Base-by-base conservation (phyloP, 768 basidiomycete species). In the Coprinopsis sp. region DNA sequence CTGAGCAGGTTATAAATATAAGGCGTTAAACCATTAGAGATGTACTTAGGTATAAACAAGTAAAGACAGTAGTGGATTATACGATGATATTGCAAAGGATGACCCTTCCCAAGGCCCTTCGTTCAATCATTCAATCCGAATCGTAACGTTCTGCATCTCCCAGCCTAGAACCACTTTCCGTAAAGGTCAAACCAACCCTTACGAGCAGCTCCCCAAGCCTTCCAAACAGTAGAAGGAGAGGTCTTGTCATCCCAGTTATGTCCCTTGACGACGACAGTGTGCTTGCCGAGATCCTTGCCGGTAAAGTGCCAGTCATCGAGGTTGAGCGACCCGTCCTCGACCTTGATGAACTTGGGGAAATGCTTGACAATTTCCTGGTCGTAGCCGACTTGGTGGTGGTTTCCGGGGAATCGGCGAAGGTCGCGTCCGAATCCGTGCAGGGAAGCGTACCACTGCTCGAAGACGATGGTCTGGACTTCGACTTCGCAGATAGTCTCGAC, bases 171-270 rank as follows among this genome's bases (percentile, higher is more conserved):
- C n/a, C n/a, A n/a, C n/a, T n/a, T n/a, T n/a, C n/a, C n/a, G n/a
- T n/a, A n/a, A n/a, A n/a, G n/a, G n/a, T n/a, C n/a, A n/a, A n/a
- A n/a, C n/a, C n/a, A n/a, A n/a, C n/a, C n/a, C n/a, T n/a, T n/a
- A n/a, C n/a, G n/a, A n/a, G n/a, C n/a, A n/a, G n/a, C n/a, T n/a
- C n/a, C n/a, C n/a, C n/a, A n/a, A n/a, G n/a, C n/a, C n/a, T n/a
- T n/a, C n/a, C n/a, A n/a, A n/a, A n/a, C n/a, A n/a, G n/a, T n/a
- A n/a, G n/a, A n/a, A n/a, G n/a, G n/a, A 16, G 59, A 62, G 50
- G 38, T 49, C 34, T 43, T 51, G 28, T 52, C 45, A 33, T 56
- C 52, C 73, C 72, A 76, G 67, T 76, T 74, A 59, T 54, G 58
- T 50, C 70, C 71, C 11, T 49, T 44, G 31, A 66, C 58, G 44